These are phyloP conservation scores for Nematocida major DNA, from an alignment of 371 early-diverging fungal genomes.

Conservation along the genomic window DNA sequence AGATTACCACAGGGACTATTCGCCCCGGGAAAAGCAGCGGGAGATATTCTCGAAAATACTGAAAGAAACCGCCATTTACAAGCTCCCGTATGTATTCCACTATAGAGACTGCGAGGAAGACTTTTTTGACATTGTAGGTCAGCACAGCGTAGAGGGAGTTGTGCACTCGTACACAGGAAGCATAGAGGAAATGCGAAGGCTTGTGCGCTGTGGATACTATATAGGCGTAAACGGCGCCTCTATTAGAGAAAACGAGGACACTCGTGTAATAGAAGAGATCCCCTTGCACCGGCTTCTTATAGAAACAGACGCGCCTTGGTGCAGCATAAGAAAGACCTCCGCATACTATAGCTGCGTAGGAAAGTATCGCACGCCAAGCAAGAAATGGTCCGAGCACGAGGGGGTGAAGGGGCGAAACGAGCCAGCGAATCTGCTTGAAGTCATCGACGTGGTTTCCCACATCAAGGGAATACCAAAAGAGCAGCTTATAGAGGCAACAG, in stretches of 20 bases:
- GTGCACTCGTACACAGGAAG: constrained; percentile 85
- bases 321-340: constrained; percentile 78
- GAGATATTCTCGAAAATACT: constrained; percentile 65
- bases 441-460: constrained; percentile 55
- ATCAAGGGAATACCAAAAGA: constrained; percentile 49
- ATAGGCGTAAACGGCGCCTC: constrained; percentile 94
- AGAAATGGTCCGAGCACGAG: constrained; percentile 8
- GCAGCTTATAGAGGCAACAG: not conserved
- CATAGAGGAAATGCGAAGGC: constrained; percentile 70
- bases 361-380: not conserved
- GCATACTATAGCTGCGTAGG: constrained; percentile 69
- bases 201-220: constrained; percentile 73
- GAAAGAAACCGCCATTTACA: constrained; percentile 16
- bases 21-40: constrained; percentile 64
- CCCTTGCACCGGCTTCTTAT: constrained; percentile 76
- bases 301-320: constrained; percentile 77
- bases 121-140: constrained; percentile 63
- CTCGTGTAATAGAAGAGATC: constrained; percentile 72
- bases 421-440: constrained; percentile 55
- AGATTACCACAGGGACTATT: constrained; percentile 66
- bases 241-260: constrained; percentile 75
- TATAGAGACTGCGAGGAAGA: constrained; percentile 65
- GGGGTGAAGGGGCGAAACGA: constrained; percentile 58
- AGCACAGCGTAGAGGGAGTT: constrained; percentile 68
- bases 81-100: constrained; percentile 65